These are phyloP conservation scores for Taphrina deformans DNA, from an alignment of 1,139 yeast species.

Conservation along the genomic window DNA sequence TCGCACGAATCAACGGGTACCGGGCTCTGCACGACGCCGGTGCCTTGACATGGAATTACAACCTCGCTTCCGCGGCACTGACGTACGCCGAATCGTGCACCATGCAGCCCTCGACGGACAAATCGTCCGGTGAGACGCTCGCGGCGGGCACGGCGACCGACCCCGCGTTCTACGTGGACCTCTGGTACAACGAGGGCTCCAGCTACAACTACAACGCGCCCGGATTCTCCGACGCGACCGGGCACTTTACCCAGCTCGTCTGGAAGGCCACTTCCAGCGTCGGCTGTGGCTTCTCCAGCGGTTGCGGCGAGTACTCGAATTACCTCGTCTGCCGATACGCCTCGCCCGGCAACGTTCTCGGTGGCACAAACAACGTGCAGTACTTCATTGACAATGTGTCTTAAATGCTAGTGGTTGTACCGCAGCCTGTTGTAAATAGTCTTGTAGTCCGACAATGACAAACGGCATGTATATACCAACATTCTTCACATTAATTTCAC, in stretches of 20 bases:
- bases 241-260: slow-evolving; percentile 72
- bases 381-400: slow-evolving; percentile 20
- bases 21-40: slow-evolving; percentile 22
- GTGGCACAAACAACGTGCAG: slow-evolving; percentile 21
- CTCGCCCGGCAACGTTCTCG: slow-evolving; percentile 24
- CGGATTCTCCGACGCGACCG: slow-evolving; percentile 46
- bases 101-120: slow-evolving; percentile 14
- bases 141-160: slow-evolving; percentile 48
- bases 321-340: slow-evolving; percentile 29
- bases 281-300: slow-evolving; percentile 46
- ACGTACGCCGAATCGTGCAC: slow-evolving; percentile 18
- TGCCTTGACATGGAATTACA: slow-evolving; percentile 20
- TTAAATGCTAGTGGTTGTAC: neutral
- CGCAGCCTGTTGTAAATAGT: neutral
- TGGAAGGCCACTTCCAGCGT: slow-evolving; percentile 64
- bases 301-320: slow-evolving; percentile 25
- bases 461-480: neutral
- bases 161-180: slow-evolving; percentile 59
- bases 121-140: slow-evolving; percentile 20
- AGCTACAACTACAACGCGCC: slow-evolving; percentile 54
- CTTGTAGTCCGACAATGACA: neutral
- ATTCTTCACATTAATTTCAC: neutral
- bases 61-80: slow-evolving; percentile 11
- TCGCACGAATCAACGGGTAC: slow-evolving; percentile 6
- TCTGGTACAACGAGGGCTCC: slow-evolving; percentile 71